These are phyloP conservation scores for Cynara cardunculus DNA, from an alignment of 129 eudicot genomes.

Conservation along the genomic window DNA sequence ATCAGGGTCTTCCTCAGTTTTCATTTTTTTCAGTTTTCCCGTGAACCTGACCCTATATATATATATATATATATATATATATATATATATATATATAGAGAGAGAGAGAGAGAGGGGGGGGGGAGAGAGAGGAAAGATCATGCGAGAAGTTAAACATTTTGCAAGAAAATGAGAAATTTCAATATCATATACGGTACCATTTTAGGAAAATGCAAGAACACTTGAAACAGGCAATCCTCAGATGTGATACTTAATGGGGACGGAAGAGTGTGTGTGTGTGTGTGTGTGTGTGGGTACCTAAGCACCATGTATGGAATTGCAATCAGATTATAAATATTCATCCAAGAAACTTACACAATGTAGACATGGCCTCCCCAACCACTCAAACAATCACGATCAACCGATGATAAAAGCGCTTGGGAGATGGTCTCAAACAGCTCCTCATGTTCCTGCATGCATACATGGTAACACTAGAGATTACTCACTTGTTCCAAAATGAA, in stretches of 20 bases:
- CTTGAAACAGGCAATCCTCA: not conserved
- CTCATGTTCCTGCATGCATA: slow-evolving; percentile 60
- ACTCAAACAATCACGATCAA: slow-evolving; percentile 94
- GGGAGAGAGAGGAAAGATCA: too few relatives aligned
- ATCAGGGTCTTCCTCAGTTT: too few relatives aligned
- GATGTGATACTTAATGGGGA: not conserved
- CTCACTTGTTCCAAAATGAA: not conserved
- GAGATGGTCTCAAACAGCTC: slow-evolving; percentile 96
- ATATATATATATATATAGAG: too few relatives aligned
- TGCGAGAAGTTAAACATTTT: too few relatives aligned
- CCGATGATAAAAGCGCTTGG: slow-evolving; percentile 87
- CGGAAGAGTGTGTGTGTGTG: not conserved
- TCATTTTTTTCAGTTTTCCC: too few relatives aligned
- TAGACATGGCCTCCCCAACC: slow-evolving; percentile 99
- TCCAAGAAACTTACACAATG: slow-evolving; percentile 62
- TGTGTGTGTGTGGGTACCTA: not conserved
- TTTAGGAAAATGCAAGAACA: not conserved
- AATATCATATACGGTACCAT: too few relatives aligned
- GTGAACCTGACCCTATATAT: too few relatives aligned
- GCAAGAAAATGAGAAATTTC: too few relatives aligned
- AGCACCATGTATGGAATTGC: not conserved
- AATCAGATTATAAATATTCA: not conserved
- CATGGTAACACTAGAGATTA: slow-evolving; percentile 3
- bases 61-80: too few relatives aligned
- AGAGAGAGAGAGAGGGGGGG: too few relatives aligned